Evolutionary conservation across 1,284 basidiomycete genomes (phyloP).

Genomic region (Agroathelia rolfsii): DNA sequence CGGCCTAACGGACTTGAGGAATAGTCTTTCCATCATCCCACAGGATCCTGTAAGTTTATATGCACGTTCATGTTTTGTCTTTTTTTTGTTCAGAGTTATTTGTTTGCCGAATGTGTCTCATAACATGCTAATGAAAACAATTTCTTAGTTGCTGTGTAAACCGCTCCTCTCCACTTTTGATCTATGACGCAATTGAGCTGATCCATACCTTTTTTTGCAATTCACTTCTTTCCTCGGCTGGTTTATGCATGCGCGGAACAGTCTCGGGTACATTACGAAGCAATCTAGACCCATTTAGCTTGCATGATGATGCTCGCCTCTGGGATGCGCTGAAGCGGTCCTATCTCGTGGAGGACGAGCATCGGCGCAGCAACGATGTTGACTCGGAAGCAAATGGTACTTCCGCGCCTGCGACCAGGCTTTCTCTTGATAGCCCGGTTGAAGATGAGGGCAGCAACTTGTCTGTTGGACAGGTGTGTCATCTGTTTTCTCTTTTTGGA

Average conservation of each 20-base stretch:
- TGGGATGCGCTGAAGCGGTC: conserved; percentile 80
- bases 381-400: too few species aligned
- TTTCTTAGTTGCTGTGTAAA: too few species aligned
- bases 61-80: conserved; percentile 5
- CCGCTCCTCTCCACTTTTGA: too few species aligned
- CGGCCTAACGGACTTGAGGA: conserved; percentile 57
- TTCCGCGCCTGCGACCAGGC: conserved; percentile 41
- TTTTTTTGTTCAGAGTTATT: too few species aligned
- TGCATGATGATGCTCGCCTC: conserved; percentile 64
- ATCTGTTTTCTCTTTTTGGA: not conserved
- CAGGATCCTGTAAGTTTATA: conserved; percentile 66
- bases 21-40: conserved; percentile 76
- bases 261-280: conserved; percentile 73
- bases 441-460: conserved; percentile 84
- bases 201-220: too few species aligned
- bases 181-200: too few species aligned
- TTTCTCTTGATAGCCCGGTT: conserved; percentile 72
- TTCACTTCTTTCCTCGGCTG: too few species aligned
- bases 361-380: too few species aligned
- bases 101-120: too few species aligned
- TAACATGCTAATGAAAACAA: too few species aligned
- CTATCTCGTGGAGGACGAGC: conserved; percentile 66
- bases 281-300: conserved; percentile 75
- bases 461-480: conserved; percentile 54
- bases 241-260: too few species aligned